Evolutionary conservation across 441 rosid genomes (phyloP).

Genomic region (Populus hybrid): DNA sequence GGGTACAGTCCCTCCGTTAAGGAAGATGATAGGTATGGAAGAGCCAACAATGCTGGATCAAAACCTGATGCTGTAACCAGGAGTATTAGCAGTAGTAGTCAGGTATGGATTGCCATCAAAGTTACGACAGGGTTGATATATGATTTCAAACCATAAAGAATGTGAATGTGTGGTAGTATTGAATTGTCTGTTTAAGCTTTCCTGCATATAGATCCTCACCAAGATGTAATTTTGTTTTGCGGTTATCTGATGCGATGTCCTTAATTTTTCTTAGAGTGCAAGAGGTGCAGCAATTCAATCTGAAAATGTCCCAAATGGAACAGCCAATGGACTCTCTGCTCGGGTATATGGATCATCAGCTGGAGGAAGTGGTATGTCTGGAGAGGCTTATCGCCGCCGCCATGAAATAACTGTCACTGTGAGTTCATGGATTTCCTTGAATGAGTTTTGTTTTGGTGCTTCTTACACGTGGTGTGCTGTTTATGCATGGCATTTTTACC

Average conservation of each 20-base stretch:
- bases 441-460: neutral
- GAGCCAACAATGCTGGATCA: slow-evolving; percentile 29
- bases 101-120: slow-evolving; percentile 35
- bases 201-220: neutral
- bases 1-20: slow-evolving; percentile 38
- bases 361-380: slow-evolving; percentile 45
- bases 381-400: slow-evolving; percentile 65
- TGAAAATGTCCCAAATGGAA: slow-evolving; percentile 46
- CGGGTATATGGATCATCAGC: slow-evolving; percentile 43
- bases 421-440: slow-evolving; percentile 29
- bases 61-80: slow-evolving; percentile 41
- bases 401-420: slow-evolving; percentile 91
- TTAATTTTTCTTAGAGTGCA: slow-evolving; percentile 28
- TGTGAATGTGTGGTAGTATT: neutral
- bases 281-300: slow-evolving; percentile 40
- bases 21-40: slow-evolving; percentile 44
- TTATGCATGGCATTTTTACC: neutral
- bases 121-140: neutral
- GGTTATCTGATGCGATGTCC: neutral
- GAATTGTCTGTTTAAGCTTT: neutral
- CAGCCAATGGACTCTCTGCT: slow-evolving; percentile 40
- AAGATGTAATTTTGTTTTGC: neutral
- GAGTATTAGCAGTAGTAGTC: slow-evolving; percentile 15
- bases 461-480: neutral
- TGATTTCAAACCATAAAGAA: neutral